Conservation (phyloP, 1,284 basidiomycete species). For the Pyrrhoderma noxium region DNA sequence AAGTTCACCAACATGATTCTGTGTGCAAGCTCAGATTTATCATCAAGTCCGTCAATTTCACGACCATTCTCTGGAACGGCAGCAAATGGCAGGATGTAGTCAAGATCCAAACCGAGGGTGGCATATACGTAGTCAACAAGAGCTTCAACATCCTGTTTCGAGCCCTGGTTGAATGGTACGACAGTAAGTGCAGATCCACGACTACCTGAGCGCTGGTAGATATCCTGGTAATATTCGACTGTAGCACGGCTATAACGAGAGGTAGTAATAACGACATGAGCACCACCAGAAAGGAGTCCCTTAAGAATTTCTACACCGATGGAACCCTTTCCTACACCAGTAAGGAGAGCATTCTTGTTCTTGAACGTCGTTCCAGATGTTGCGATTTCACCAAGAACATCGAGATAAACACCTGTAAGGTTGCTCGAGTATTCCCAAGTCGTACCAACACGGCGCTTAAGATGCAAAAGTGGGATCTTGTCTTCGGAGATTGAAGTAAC, state of each 20-base stretch:
- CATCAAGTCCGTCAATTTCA: slow-evolving; percentile 94
- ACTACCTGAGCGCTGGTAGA: slow-evolving; percentile 94
- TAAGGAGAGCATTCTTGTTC: slow-evolving; percentile 96
- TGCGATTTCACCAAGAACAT: slow-evolving; percentile 95
- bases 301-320: slow-evolving; percentile 98
- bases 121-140: slow-evolving; percentile 98
- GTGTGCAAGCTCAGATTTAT: slow-evolving; percentile 96
- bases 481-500: slow-evolving; percentile 80
- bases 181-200: slow-evolving; percentile 94
- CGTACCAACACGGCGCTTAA: slow-evolving; percentile 95
- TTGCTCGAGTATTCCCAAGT: slow-evolving; percentile 97
- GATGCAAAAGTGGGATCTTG: slow-evolving; percentile 89
- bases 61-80: slow-evolving; percentile 98
- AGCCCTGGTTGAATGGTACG: slow-evolving; percentile 98
- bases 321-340: slow-evolving; percentile 95
- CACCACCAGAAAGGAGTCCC: slow-evolving; percentile 92
- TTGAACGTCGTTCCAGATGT: slow-evolving; percentile 97
- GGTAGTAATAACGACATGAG: slow-evolving; percentile 94
- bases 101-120: slow-evolving; percentile 89
- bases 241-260: slow-evolving; percentile 90
- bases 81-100: slow-evolving; percentile 97
- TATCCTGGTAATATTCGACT: slow-evolving; percentile 97
- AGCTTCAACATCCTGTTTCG: slow-evolving; percentile 95
- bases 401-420: slow-evolving; percentile 91
- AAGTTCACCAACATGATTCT: slow-evolving; percentile 96